Base-by-base conservation (phyloP, 371 early-diverging fungal species). In the Syncephalastrum racemosum region DNA sequence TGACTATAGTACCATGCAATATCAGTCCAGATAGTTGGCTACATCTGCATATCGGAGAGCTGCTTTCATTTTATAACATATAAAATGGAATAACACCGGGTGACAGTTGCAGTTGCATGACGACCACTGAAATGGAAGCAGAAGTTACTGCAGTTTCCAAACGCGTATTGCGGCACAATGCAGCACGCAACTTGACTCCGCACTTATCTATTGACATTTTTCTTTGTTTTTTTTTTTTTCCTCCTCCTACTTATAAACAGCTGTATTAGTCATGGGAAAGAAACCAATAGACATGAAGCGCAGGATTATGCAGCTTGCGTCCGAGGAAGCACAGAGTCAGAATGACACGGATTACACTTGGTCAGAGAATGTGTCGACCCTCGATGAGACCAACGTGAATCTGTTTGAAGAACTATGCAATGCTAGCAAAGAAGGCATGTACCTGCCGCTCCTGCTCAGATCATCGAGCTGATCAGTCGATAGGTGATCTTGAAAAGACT, bases 391-490 rank as follows among this genome's bases (percentile, higher is more conserved):
- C 42, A 55, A 56, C 12, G 23, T 20, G 18, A 59, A 61, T 42
- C 43, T 71, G 4, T 72, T 70, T 51, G 60, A 73, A 25, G 76
- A 76, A 25, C 53, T 76, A n/a, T 70, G 73, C 46, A 54, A 50
- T 16, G 76, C 76, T 18, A 55, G 64, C 23, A 73, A 66, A 49
- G 56, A 60, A 60, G 76, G 76, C 8, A 36, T 15, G 36, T 46
- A 39, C 18, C 22, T 42, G n/a, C n/a, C n/a, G n/a, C n/a, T 19
- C 8, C 14, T 27, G 27, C 16, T 36, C 42, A 12, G 2, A 12
- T 22, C 10, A 8, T 14, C n/a, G 27, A 6, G n/a, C 54, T 44
- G 15, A 54, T 44, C n/a, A 6, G 4, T 25, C 16, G 20, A 31
- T 48, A 59, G 59, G 59, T 14, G 71, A 76, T 46, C 50, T 70